Evolutionary conservation across 139 green algal species (phyloP).

Genomic region (Dunaliella sp.): DNA sequence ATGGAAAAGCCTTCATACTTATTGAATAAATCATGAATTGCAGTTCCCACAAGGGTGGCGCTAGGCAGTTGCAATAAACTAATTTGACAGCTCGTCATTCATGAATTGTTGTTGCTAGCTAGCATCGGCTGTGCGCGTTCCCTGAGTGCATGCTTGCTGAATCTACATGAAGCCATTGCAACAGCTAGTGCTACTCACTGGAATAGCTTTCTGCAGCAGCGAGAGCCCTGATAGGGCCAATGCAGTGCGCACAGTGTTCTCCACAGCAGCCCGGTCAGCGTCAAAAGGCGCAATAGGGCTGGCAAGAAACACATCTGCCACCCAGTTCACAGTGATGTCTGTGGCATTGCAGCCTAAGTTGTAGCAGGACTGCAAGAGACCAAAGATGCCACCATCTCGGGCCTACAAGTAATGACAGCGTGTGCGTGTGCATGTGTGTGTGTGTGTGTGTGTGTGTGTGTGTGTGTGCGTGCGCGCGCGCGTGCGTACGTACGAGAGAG

Average conservation of each 20-base stretch:
- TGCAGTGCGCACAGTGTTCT: constrained; percentile 32
- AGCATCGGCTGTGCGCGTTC: not conserved
- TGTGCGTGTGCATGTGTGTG: too few relatives aligned
- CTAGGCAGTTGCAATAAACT: not conserved
- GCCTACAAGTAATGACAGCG: not conserved
- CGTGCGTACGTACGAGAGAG: too few relatives aligned
- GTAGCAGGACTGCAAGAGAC: not conserved
- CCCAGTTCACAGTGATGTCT: not conserved
- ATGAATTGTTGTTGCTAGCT: not conserved
- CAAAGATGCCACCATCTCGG: not conserved
- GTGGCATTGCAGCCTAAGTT: not conserved
- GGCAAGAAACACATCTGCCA: not conserved
- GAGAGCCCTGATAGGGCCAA: constrained; percentile 33
- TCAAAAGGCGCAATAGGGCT: not conserved
- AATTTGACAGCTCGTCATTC: not conserved
- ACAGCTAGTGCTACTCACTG: constrained; percentile 20
- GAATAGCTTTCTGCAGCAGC: constrained; percentile 45
- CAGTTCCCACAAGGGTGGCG: too few relatives aligned
- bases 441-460: too few relatives aligned
- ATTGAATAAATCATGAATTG: too few relatives aligned
- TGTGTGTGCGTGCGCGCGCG: too few relatives aligned
- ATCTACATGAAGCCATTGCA: too few relatives aligned
- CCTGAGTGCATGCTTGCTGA: too few relatives aligned
- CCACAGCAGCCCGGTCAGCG: constrained; percentile 22
- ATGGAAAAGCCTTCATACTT: too few relatives aligned